phyloP scores from a whole-genome alignment of 2,329 filamentous ascomycete species.

The Aspergillus jensenii region DNA sequence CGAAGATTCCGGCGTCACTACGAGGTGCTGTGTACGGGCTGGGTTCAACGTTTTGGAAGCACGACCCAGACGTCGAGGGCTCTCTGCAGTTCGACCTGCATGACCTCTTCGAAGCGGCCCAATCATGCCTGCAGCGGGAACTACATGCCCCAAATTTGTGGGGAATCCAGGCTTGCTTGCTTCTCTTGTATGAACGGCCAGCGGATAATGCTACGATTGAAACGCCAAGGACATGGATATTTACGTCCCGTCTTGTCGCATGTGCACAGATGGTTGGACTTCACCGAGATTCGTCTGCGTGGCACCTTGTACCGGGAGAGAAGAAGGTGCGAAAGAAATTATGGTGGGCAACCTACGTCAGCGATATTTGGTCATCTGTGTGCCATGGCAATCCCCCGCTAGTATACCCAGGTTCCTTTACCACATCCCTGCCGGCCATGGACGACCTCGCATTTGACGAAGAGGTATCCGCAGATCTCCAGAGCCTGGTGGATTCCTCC shows the following conservation, averaged over 20 bases:
- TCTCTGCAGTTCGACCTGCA: constrained; percentile 40
- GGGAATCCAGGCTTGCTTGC: constrained; percentile 48
- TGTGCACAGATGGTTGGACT: constrained; percentile 50
- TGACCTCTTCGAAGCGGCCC: constrained; percentile 45
- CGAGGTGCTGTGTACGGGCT: constrained; percentile 49
- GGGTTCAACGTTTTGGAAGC: constrained; percentile 45
- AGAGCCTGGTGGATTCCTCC: background rate
- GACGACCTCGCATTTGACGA: constrained; percentile 48
- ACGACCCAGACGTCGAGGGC: constrained; percentile 30
- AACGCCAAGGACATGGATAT: constrained; percentile 47
- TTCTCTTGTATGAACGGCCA: constrained; percentile 48
- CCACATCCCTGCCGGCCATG: constrained; percentile 40
- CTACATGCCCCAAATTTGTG: constrained; percentile 50
- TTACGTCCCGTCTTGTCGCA: constrained; percentile 46
- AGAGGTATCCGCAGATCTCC: constrained; percentile 36
- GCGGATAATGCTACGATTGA: constrained; percentile 49
- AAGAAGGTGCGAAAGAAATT: constrained; percentile 42
- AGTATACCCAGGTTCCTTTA: constrained; percentile 43
- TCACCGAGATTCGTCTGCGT: constrained; percentile 45
- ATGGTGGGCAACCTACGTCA: constrained; percentile 48
- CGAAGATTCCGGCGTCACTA: constrained; percentile 45
- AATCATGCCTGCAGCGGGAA: constrained; percentile 46
- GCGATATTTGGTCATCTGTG: constrained; percentile 49
- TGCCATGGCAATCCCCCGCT: constrained; percentile 51
- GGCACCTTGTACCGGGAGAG: constrained; percentile 47